Evolutionary conservation across 2,329 filamentous ascomycete genomes (phyloP), one percentile per base, ranked within the genome.

Genomic region (Aureobasidium vineae): DNA sequence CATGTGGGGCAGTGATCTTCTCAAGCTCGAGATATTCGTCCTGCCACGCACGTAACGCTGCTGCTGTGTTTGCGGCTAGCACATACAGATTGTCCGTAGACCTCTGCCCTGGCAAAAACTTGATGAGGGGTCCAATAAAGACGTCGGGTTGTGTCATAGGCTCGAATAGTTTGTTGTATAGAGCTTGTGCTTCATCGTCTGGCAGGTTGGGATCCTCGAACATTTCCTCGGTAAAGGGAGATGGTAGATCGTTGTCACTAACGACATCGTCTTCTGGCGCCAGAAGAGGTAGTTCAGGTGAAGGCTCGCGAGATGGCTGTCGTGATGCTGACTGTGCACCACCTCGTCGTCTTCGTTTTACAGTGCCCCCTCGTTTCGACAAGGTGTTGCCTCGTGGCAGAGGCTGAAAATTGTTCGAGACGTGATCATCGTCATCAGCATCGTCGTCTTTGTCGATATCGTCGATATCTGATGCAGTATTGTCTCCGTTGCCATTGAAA

Each of bases 1-100:
- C 78, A 72, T 85, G 82, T 19, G 80, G 78, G 16, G 81, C 79
- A 54, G 84, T 84, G 70, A 83, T 74, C 40, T 77, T 81, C 66
- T 86, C 83, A n/a, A 87, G 77, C 63, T 77, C 77, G 28, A 86
- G 74, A 70, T 85, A 87, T 73, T 88, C 85, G 66, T 86, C 82
- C 72, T 88, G 86, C 77, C 85, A 83, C 47, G 79, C 74, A 70
- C 80, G 80, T 68, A 88, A 76, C 15, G 83, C 82, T 41, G 75
- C 74, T 38, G 82, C 81, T 0, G 82, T 81, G 70, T 86, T 85
- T 33, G 80, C 78, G 1, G 85, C 83, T n/a, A 86, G 75, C 2
- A 78, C 76, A 68, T 85, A 85, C 0, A 88, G 79, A 67, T 82
- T 81, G n/a, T 82, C 81, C 0, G 79, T 80, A 13, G 82, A 78